Percentiles rank a stretch among this genome's conserved stretches.
Evolutionary conservation across 345 rosid species (phyloP).

Genomic region (Eucalyptus marginata): DNA sequence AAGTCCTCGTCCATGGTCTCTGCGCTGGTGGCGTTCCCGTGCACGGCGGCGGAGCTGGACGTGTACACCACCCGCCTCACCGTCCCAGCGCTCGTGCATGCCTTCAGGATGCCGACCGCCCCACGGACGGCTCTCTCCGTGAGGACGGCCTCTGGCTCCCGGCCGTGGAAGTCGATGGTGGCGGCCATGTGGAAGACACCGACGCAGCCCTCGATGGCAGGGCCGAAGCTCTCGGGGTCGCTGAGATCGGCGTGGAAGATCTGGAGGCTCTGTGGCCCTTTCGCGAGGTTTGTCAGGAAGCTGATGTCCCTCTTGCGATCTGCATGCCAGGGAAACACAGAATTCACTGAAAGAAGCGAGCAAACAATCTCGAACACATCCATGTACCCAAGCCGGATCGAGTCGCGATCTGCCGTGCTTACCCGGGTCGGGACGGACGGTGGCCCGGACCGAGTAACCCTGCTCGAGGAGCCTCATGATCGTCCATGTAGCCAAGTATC

Average conservation of each 20-base stretch:
- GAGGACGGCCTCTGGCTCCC: constrained; percentile 29
- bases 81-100: constrained; percentile 33
- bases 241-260: constrained; percentile 37
- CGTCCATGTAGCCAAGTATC: constrained; percentile 11
- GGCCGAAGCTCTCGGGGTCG: constrained; percentile 33
- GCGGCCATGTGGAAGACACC: constrained; percentile 56
- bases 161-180: constrained; percentile 21
- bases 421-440: constrained; percentile 8
- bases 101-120: constrained; percentile 31
- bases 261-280: neutral
- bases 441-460: constrained; percentile 18
- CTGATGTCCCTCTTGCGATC: constrained; percentile 2
- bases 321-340: neutral
- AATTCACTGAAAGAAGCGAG: neutral
- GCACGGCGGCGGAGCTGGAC: constrained; percentile 20
- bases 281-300: constrained; percentile 3
- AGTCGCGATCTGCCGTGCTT: neutral
- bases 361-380: neutral
- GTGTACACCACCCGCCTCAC: constrained; percentile 60
- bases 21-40: neutral
- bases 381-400: neutral
- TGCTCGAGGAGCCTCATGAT: constrained; percentile 12
- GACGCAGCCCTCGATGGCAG: constrained; percentile 44
- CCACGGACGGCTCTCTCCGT: constrained; percentile 35
- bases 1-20: constrained; percentile 18